These are phyloP conservation scores for Dendrobium catenatum DNA, from an alignment of 106 monocot species.

Conservation along the genomic window DNA sequence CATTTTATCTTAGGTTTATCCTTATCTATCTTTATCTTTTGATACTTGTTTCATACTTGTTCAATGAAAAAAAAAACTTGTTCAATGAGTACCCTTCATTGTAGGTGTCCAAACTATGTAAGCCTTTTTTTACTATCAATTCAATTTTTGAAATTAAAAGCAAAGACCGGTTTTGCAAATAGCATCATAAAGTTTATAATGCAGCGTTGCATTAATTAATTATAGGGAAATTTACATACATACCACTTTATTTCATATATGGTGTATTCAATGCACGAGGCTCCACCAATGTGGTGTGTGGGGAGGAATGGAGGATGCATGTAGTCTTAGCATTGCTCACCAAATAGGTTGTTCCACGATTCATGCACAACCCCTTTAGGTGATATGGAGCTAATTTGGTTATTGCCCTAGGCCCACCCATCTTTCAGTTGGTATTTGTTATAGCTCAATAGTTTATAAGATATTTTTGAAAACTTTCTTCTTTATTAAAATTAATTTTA, in stretches of 20 bases:
- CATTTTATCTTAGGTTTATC: neutral
- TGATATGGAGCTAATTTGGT: neutral
- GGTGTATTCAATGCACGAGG: neutral
- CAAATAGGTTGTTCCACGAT: neutral
- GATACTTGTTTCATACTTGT: neutral
- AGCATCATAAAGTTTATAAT: neutral
- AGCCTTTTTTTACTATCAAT: neutral
- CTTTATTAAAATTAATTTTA: constrained; percentile 6
- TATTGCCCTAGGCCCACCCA: neutral
- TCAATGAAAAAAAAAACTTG: neutral
- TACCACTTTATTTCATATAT: no score
- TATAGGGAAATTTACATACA: no score
- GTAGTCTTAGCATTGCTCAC: neutral
- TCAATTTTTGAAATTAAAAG: neutral
- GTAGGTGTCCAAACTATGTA: neutral
- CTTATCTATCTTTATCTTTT: neutral
- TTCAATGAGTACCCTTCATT: neutral
- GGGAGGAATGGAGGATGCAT: neutral
- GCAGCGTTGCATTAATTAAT: neutral
- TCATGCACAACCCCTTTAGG: neutral
- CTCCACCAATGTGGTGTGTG: neutral
- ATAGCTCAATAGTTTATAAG: neutral
- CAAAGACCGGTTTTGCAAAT: neutral
- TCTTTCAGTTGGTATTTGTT: neutral
- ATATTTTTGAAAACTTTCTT: neutral